phyloP scores from a whole-genome alignment of 2,329 filamentous ascomycete genomes.

The Davidsoniella neocaledoniae region DNA sequence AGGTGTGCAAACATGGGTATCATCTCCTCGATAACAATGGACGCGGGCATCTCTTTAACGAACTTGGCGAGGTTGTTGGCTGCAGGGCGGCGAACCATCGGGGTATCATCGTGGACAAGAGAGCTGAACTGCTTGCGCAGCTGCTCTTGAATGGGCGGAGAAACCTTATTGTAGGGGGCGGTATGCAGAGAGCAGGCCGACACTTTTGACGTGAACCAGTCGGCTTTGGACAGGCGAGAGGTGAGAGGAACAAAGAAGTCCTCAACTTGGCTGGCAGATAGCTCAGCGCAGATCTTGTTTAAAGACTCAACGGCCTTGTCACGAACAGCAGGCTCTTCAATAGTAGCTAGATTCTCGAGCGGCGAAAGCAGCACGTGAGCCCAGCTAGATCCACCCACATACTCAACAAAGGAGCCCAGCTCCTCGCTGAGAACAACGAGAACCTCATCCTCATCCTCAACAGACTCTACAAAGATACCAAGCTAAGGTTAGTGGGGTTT shows the following conservation, averaged over 20 bases:
- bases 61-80: constrained; percentile 96
- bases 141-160: constrained; percentile 72
- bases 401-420: constrained; percentile 91
- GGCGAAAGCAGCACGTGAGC: constrained; percentile 94
- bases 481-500: constrained; percentile 18
- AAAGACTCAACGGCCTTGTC: constrained; percentile 99
- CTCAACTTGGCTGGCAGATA: constrained; percentile 85
- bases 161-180: constrained; percentile 81
- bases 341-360: constrained; percentile 92
- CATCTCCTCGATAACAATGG: constrained; percentile 93
- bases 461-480: constrained; percentile 52
- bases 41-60: constrained; percentile 86
- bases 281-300: constrained; percentile 94
- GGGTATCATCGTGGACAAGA: constrained; percentile 94
- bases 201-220: constrained; percentile 99
- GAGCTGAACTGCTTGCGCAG: constrained; percentile 82
- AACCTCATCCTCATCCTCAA: constrained; percentile 98
- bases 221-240: constrained; percentile 90
- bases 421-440: constrained; percentile 94
- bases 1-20: constrained; percentile 97
- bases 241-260: constrained; percentile 94
- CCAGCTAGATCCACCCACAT: constrained; percentile 85
- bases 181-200: constrained; percentile 94
- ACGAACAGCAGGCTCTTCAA: constrained; percentile 92
- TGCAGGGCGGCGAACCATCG: constrained; percentile 94